Evolutionary conservation across 176 grass and related monocot genomes (phyloP).

Genomic region (Oryza officinalis): DNA sequence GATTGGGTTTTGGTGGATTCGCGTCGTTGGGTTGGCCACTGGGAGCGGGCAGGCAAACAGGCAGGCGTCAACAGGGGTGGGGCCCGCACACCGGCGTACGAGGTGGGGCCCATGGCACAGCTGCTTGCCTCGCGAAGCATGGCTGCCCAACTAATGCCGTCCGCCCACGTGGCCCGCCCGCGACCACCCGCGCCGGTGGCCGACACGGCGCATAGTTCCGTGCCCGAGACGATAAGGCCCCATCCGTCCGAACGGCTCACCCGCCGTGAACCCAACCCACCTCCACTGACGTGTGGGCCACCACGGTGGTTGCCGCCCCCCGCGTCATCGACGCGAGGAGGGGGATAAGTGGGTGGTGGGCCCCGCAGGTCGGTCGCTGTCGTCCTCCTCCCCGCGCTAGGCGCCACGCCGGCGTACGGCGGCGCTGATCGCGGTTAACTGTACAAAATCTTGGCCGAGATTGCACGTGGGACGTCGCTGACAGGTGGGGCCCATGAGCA

Average conservation of each 20-base stretch:
- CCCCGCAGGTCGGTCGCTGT: not conserved
- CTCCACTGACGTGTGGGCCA: not conserved
- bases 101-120: not conserved
- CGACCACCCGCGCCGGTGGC: slow-evolving; percentile 24
- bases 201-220: slow-evolving; percentile 33
- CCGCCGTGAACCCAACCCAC: not conserved
- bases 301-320: no score
- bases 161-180: slow-evolving; percentile 17
- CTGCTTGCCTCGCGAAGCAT: not conserved
- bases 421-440: not conserved
- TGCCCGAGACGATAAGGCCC: slow-evolving; percentile 18
- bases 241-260: not conserved
- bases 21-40: not conserved
- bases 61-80: not conserved
- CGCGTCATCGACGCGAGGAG: not conserved
- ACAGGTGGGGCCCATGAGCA: not conserved
- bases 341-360: not conserved
- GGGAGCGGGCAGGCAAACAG: not conserved
- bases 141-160: not conserved
- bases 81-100: not conserved
- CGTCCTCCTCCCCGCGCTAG: not conserved
- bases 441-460: not conserved
- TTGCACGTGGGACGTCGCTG: not conserved
- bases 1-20: not conserved
- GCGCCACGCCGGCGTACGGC: slow-evolving; percentile 26